phyloP scores from a whole-genome alignment of 306 rosid genomes.

The Dalbergia oliveri region DNA sequence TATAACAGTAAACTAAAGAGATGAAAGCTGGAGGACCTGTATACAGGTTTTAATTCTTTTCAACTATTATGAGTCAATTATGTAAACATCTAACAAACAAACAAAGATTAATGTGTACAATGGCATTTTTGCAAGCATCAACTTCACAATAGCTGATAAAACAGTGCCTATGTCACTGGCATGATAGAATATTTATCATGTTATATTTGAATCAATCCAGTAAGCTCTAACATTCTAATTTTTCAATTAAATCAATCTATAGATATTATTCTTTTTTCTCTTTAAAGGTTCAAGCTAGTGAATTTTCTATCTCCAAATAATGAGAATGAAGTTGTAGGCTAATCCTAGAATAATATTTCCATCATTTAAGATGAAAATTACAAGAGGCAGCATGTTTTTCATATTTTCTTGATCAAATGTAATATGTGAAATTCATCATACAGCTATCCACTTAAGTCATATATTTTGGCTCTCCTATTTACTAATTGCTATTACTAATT shows the following conservation, averaged over 20 bases:
- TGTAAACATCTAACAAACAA: background rate
- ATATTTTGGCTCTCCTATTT: slow-evolving; percentile 2
- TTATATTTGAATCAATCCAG: slow-evolving; percentile 17
- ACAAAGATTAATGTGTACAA: background rate
- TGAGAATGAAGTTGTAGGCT: slow-evolving; percentile 2
- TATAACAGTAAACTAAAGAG: background rate
- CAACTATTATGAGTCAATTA: background rate
- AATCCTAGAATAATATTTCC: slow-evolving; percentile 24
- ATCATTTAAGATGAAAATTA: slow-evolving; percentile 23
- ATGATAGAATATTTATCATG: background rate
- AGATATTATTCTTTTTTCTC: slow-evolving; percentile 6
- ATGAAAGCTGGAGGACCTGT: slow-evolving; percentile 3
- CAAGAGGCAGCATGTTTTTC: slow-evolving; percentile 13
- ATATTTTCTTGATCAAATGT: slow-evolving; percentile 15
- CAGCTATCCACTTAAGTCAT: slow-evolving; percentile 8
- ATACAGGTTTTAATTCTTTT: background rate
- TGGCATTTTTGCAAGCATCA: slow-evolving; percentile 20
- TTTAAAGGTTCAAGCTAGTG: background rate
- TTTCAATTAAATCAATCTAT: slow-evolving; percentile 16
- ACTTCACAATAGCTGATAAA: slow-evolving; percentile 28
- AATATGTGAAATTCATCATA: slow-evolving; percentile 20
- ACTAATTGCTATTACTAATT: background rate
- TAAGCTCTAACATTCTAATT: slow-evolving; percentile 9
- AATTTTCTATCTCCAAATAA: slow-evolving; percentile 17
- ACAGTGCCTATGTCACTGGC: slow-evolving; percentile 13